Base-by-base conservation (phyloP, 2,329 filamentous ascomycete genomes). In the Colletotrichum zoysiae region DNA sequence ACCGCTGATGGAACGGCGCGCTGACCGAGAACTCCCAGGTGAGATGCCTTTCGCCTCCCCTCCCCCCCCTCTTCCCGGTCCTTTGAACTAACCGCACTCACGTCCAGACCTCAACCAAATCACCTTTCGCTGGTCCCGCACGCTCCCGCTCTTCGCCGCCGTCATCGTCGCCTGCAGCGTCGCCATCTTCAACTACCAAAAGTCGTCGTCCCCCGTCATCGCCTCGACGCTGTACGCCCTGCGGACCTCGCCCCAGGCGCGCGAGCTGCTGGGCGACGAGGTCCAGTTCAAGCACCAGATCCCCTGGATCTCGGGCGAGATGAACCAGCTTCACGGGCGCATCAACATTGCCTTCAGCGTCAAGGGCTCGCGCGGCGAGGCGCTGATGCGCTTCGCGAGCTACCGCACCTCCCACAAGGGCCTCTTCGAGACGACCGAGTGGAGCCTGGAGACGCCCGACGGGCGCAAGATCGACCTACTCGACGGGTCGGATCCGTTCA, bases 121-220 rank as follows among this genome's bases (percentile, higher is more conserved):
- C 68, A 79, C 78, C 60, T 89, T 89, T 79, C 86, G 87, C 76
- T 95, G 93, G 92, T 80, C 86, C 67, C 88, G 89, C 76, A 94
- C 94, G 1, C 82, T 97, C 44, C 95, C 95, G 65, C 84, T 97
- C 80, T 98, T 98, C 87, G 80, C 92, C 65, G 82, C 88, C 74
- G 85, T 94, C 74, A 90, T 97, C 76, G 88, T 89, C 60, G 86
- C 87, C 67, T 92, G 91, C 75, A 91, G 91, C 75, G 84, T 97
- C 72, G 94, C 92, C 76, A 98, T 99, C 82, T 98, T 99, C 92
- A 99, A 99, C 88, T 98, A 99, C 89, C 95, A 99, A 82, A 98
- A 98, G 82, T 90, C 91, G 69, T 94, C 93, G n/a, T 94, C 91
- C 35, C 93, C 93, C 66, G 89, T 95, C 40, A 93, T 98, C n/a